Base-by-base conservation (phyloP, 345 rosid species). In the Citrus mangshanensis region DNA sequence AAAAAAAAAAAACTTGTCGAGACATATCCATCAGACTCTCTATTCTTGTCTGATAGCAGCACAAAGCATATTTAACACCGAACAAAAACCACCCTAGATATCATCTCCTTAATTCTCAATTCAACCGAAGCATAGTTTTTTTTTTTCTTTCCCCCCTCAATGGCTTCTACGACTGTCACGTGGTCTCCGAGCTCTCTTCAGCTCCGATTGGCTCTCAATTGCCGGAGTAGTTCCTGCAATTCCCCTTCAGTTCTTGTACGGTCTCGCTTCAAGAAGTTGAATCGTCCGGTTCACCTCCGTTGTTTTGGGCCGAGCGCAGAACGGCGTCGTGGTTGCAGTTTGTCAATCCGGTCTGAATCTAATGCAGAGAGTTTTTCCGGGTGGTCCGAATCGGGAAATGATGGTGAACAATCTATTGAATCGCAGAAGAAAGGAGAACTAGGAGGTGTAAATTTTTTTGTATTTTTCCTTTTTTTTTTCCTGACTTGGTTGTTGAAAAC, bases 141-240 rank as follows among this genome's bases (percentile, higher is more conserved):
- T 16, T 54, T 51, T 38, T 9, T 38, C 3, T 2, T 38, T 2
- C 0, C 1, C 19, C 22, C 2, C 2, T 27, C 71, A 51, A 89
- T 91, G 92, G 88, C 91, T 72, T 86, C 89, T 14, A 78, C 87
- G 73, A 72, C 87, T 9, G 86, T 88, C 79, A 77, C 90, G 82
- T 88, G 89, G 82, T 77, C 91, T 8, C 96, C 97, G 74, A 84
- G 75, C 87, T 92, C 97, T 35, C 97, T 87, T 72, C 97, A 95
- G 93, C 96, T 95, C 73, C 98, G 96, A 25, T 82, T 92, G 46
- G 96, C 95, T 69, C 12, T 92, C 51, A 83, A 71, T 80, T 75
- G 80, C 78, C 21, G 81, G 80, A 79, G 40, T 27, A 74, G 85
- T 1, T 80, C 77, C 79, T 27, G 80, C 74, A 81, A 46, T 32